phyloP scores from a whole-genome alignment of 345 rosid species.

The Eucalyptus tenuipes region DNA sequence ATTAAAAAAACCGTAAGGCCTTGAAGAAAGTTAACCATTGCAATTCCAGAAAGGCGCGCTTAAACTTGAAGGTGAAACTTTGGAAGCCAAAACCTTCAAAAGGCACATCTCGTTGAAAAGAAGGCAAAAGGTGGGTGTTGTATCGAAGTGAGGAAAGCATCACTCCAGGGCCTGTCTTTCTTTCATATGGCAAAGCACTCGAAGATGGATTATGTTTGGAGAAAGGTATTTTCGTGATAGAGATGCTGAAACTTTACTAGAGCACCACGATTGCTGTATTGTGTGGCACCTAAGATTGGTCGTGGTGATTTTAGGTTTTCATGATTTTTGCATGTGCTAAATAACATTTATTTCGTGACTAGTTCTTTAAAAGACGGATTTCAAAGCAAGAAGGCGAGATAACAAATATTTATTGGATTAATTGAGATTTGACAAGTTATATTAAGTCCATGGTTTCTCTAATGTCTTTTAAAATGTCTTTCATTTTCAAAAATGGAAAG shows the following conservation, averaged over 20 bases:
- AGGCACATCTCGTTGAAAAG: background rate
- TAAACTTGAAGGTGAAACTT: background rate
- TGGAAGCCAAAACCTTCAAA: background rate
- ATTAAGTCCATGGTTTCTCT: background rate
- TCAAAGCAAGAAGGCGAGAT: background rate
- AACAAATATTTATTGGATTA: background rate
- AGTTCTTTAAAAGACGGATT: background rate
- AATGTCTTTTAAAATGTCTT: background rate
- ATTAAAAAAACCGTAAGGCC: background rate
- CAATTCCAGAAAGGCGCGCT: background rate
- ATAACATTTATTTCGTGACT: background rate
- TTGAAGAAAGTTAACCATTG: background rate
- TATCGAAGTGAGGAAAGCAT: background rate
- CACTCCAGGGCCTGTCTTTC: background rate
- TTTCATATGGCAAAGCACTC: background rate
- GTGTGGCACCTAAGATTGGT: fast-evolving
- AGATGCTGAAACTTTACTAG: background rate
- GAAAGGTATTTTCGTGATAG: conserved; percentile 11
- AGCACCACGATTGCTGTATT: background rate
- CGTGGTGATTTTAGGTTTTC: background rate
- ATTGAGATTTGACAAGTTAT: background rate
- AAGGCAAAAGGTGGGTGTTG: background rate
- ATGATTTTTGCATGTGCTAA: fast-evolving
- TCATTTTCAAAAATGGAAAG: background rate
- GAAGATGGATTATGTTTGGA: conserved; percentile 8